Evolutionary conservation across 371 early-diverging fungal species (phyloP).

Genomic region (Rhizomucor pusillus): DNA sequence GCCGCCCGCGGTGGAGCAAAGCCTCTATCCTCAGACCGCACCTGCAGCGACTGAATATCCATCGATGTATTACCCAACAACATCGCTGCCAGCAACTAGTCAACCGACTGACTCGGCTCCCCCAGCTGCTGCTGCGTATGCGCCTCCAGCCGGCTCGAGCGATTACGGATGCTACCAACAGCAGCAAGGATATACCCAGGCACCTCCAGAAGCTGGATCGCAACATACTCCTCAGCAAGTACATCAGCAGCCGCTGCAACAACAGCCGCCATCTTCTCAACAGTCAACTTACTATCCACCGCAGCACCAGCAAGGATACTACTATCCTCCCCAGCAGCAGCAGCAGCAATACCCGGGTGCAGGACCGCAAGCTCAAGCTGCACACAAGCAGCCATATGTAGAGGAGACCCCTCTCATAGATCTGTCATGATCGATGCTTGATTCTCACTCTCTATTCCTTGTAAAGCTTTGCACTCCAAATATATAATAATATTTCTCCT

Average conservation of each 20-base stretch:
- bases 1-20: conserved; percentile 1
- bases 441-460: background rate
- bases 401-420: conserved; percentile 53
- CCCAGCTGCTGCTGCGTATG: conserved; percentile 1
- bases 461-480: too few species aligned
- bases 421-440: conserved; percentile 19
- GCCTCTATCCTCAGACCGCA: background rate
- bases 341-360: conserved; percentile 6
- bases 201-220: conserved; percentile 7
- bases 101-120: background rate
- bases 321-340: conserved; percentile 13
- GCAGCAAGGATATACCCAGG: background rate
- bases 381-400: conserved; percentile 20
- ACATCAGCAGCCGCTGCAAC: conserved; percentile 1
- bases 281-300: conserved; percentile 14
- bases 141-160: background rate
- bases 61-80: conserved; percentile 1
- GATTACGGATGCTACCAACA: conserved; percentile 4
- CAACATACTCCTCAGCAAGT: conserved; percentile 3
- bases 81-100: background rate
- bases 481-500: too few species aligned
- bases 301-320: conserved; percentile 12
- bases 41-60: background rate
- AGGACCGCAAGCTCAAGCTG: conserved; percentile 8
- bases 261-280: conserved; percentile 5